phyloP scores from a whole-genome alignment of 2,329 filamentous ascomycete species.

The Dryadomyces quercivorus region DNA sequence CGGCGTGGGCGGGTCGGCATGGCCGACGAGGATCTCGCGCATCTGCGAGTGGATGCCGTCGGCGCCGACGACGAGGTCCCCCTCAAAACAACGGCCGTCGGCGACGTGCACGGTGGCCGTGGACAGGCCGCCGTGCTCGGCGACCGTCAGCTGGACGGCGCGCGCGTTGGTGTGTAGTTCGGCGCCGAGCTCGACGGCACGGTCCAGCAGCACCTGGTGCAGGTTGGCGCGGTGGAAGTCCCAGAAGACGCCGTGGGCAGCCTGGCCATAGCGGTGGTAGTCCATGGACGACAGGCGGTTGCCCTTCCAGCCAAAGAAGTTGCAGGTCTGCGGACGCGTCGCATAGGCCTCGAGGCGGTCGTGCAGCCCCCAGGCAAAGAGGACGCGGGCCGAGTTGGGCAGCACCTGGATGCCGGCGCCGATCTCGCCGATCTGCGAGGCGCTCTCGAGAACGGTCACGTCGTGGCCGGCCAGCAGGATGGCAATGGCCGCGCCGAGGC shows the following conservation, averaged over 20 bases:
- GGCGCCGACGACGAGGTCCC: slow-evolving; percentile 24
- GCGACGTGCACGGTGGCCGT: slow-evolving; percentile 13
- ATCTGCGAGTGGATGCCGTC: slow-evolving; percentile 24
- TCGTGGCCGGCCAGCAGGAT: slow-evolving; percentile 25
- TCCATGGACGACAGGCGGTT: slow-evolving; percentile 8
- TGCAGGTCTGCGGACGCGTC: slow-evolving; percentile 7
- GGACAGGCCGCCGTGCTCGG: slow-evolving; percentile 8
- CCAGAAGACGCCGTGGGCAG: slow-evolving; percentile 19
- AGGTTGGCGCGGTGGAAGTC: slow-evolving; percentile 22
- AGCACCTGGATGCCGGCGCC: slow-evolving; percentile 28
- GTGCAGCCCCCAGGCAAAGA: slow-evolving; percentile 18
- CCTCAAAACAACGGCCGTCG: slow-evolving; percentile 18
- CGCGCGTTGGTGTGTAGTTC: slow-evolving; percentile 14
- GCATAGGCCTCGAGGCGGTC: slow-evolving; percentile 5
- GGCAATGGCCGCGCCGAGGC: slow-evolving; percentile 23
- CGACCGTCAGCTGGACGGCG: slow-evolving; percentile 15
- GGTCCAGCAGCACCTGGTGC: slow-evolving; percentile 18
- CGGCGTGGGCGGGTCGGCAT: slow-evolving; percentile 14
- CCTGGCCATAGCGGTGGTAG: slow-evolving; percentile 4
- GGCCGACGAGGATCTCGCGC: slow-evolving; percentile 8
- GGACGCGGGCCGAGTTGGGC: slow-evolving; percentile 21
- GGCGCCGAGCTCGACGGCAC: slow-evolving; percentile 16
- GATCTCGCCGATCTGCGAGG: slow-evolving; percentile 24
- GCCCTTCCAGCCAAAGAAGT: slow-evolving; percentile 11
- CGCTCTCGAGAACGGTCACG: slow-evolving; percentile 28